Base-by-base conservation (phyloP, 192 early-diverging fungal genomes). In the Backusella mclennaniae region DNA sequence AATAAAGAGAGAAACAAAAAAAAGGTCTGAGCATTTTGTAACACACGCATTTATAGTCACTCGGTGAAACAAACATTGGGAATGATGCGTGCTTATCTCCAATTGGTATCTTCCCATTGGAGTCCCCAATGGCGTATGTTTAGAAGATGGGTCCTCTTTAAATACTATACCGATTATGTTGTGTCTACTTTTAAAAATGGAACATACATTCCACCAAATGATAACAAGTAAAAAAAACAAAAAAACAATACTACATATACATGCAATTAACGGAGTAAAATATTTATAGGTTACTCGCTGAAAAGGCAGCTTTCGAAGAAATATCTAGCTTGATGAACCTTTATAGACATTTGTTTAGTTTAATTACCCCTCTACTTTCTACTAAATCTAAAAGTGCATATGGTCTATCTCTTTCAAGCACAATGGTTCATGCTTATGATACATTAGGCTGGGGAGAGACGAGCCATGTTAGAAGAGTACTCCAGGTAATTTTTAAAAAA, bases 141-240 rank as follows among this genome's bases (percentile, higher is more conserved):
- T 67, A 83, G 87, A 67, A 87, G 88, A 6, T 66, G 88, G 66
- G 84, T 87, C 1, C 81, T 89, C 26, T 87, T 87, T 77, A 85
- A 82, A 33, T 69, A 86, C 66, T 85, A 87, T 73, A 82, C 87
- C 46, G 80, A 80, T 67, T 82, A 83, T 52, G 68, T 88, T 29
- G 77, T 84, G 9, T 69, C 79, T 35, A 74, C 75, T n/a, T 78
- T 85, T 53, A 67, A 75, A 59, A 74, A 70, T n/a, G 80, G 80
- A 14, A 69, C 76, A 15, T 82, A 83, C 52, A 66, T 79, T 23
- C 76, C 84, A 35, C 35, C 67, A 38, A 69, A 35, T 21, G 36
- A 69, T 21, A 66, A 23, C 38, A 53, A 69, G 41, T 56, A 35
- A 35, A 17, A 49, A 49, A 49, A 49, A 26, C 0, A 26, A 26